Conservation (phyloP, 73 alveolate genomes). For the Blepharisma japonicum region DNA sequence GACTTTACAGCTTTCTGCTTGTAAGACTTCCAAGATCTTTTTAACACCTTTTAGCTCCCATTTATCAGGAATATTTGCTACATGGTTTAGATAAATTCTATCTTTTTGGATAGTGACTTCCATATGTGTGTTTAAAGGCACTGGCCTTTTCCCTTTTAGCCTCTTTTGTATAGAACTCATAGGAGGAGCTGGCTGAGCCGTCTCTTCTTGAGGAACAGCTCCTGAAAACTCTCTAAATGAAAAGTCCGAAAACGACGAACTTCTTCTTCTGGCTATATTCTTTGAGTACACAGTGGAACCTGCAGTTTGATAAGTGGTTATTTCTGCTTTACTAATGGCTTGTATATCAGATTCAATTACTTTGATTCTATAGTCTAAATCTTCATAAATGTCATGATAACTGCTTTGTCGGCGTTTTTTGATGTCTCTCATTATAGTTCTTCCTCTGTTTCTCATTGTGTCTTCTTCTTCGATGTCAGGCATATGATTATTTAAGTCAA, state of each 20-base stretch:
- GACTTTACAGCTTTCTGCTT: not conserved
- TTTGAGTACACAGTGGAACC: not conserved
- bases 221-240: not conserved
- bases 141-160: not conserved
- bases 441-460: not conserved
- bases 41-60: not conserved
- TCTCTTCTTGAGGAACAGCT: not conserved
- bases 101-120: not conserved
- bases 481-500: not conserved
- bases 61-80: not conserved
- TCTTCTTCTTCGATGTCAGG: conserved; percentile 3
- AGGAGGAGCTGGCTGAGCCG: not conserved
- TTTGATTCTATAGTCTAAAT: not conserved
- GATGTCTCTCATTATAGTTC: not conserved
- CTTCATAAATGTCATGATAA: not conserved
- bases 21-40: not conserved
- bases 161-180: not conserved
- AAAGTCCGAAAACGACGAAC: not conserved
- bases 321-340: not conserved
- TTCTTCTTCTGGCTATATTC: not conserved
- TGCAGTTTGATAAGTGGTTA: not conserved
- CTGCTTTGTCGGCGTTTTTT: not conserved
- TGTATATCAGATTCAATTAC: not conserved
- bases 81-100: not conserved
- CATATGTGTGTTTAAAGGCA: not conserved